A percentile compares a stretch with the other conserved stretches of the same genome.
phyloP scores from a whole-genome alignment of 495 filamentous ascomycete species.

The Trichoderma reesei region DNA sequence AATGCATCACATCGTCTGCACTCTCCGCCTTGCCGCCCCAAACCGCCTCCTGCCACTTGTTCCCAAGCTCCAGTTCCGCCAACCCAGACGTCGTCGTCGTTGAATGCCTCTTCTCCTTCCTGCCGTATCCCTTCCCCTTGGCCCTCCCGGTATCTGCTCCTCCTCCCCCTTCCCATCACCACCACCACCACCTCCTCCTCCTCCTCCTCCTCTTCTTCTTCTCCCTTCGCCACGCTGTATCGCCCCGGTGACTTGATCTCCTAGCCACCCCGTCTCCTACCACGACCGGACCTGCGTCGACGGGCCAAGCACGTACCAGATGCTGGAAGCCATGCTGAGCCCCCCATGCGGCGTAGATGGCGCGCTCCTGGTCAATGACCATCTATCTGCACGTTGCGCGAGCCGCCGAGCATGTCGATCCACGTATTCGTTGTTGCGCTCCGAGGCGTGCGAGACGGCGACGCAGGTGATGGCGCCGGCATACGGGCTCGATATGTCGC shows the following conservation, averaged over 20 bases:
- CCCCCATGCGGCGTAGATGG: slow-evolving; percentile 46
- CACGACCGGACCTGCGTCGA: slow-evolving; percentile 30
- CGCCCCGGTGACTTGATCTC: slow-evolving; percentile 28
- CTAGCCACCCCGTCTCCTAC: slow-evolving; percentile 36
- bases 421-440: slow-evolving; percentile 37
- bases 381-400: slow-evolving; percentile 37
- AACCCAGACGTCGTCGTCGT: slow-evolving; percentile 16
- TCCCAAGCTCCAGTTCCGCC: slow-evolving; percentile 52
- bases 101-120: neutral
- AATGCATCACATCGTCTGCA: slow-evolving; percentile 44
- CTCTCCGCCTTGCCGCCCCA: slow-evolving; percentile 39
- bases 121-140: no score
- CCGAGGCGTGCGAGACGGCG: slow-evolving; percentile 44
- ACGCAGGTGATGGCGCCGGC: slow-evolving; percentile 36
- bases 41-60: slow-evolving; percentile 47
- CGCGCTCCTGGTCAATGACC: slow-evolving; percentile 42
- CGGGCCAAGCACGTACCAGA: slow-evolving; percentile 41
- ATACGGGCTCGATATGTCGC: slow-evolving; percentile 33
- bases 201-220: slow-evolving; percentile 13
- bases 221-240: slow-evolving; percentile 20
- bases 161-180: neutral
- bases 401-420: slow-evolving; percentile 39
- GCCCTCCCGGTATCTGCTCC: no score
- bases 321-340: slow-evolving; percentile 34
- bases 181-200: neutral